phyloP scores from a whole-genome alignment of 2,329 filamentous ascomycete genomes.

The Coniochaeta hoffmannii region DNA sequence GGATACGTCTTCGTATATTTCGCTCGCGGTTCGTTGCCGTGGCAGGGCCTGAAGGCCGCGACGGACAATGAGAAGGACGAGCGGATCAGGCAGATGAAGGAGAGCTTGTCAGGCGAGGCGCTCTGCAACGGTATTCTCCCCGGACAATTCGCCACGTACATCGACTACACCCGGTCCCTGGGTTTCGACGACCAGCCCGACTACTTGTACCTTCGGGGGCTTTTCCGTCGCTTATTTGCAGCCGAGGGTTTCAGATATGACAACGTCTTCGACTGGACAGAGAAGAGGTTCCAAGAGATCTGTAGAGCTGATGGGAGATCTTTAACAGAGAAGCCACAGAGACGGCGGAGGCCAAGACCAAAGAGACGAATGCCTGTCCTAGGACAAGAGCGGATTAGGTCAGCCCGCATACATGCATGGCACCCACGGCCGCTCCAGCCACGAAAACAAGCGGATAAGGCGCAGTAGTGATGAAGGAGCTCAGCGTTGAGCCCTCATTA shows the following conservation, averaged over 20 bases:
- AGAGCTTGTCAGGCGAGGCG: conserved; percentile 72
- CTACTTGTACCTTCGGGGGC: conserved; percentile 68
- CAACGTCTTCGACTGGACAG: conserved; percentile 72
- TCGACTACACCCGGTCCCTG: conserved; percentile 68
- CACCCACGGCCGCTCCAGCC: too few relatives aligned
- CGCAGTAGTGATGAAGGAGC: too few relatives aligned
- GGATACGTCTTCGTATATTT: conserved; percentile 99
- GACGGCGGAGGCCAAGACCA: neutral
- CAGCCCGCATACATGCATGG: too few relatives aligned
- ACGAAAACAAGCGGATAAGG: too few relatives aligned
- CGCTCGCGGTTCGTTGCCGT: conserved; percentile 93
- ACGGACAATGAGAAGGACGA: conserved; percentile 99
- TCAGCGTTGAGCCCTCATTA: too few relatives aligned
- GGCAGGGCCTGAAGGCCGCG: conserved; percentile 94
- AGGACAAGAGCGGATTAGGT: too few relatives aligned
- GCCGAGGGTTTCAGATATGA: conserved; percentile 69
- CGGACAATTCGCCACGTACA: conserved; percentile 67
- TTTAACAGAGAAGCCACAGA: neutral
- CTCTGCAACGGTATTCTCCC: conserved; percentile 64
- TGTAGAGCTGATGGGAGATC: neutral
- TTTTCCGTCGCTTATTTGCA: conserved; percentile 66
- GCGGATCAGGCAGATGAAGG: conserved; percentile 99
- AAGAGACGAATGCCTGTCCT: too few relatives aligned
- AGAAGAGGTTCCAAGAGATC: conserved; percentile 10
- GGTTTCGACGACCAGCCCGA: conserved; percentile 70